Conservation (phyloP, 2,329 filamentous ascomycete genomes). For the Colletotrichum truncatum region DNA sequence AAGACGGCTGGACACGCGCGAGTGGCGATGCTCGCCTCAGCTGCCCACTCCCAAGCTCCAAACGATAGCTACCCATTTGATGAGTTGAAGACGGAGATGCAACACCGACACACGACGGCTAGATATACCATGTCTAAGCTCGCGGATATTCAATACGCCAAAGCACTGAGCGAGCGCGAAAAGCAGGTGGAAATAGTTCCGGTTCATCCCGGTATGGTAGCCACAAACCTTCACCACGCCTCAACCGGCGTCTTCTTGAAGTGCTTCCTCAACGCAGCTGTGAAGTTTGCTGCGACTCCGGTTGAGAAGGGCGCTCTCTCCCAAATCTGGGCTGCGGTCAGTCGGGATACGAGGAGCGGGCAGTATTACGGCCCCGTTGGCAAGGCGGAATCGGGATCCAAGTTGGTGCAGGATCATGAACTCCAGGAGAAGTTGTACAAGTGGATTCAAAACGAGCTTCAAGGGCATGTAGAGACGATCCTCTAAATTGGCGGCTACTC, state of each 20-base stretch:
- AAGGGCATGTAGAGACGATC: constrained; percentile 29
- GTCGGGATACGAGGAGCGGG: constrained; percentile 41
- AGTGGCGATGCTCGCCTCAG: constrained; percentile 40
- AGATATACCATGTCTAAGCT: constrained; percentile 44
- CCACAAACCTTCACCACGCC: constrained; percentile 36
- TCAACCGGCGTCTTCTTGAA: not conserved
- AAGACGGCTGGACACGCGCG: constrained; percentile 35
- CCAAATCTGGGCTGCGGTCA: constrained; percentile 54
- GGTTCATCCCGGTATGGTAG: constrained; percentile 39
- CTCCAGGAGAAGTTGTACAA: constrained; percentile 46
- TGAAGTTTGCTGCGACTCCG: not conserved
- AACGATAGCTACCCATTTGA: constrained; percentile 40
- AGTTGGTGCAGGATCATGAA: constrained; percentile 35
- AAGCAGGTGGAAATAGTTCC: constrained; percentile 36
- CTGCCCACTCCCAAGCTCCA: constrained; percentile 30
- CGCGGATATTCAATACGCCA: constrained; percentile 40
- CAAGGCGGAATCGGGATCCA: constrained; percentile 16
- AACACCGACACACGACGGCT: constrained; percentile 30
- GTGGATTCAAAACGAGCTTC: constrained; percentile 41
- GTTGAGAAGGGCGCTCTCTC: constrained; percentile 45
- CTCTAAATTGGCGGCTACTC: too few relatives aligned
- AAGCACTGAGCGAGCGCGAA: constrained; percentile 36
- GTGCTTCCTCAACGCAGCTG: not conserved
- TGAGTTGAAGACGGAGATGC: constrained; percentile 35
- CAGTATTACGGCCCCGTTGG: constrained; percentile 46